A percentile compares a stretch with the other conserved stretches of the same genome.
Conservation (phyloP, 1,284 basidiomycete species). For the Filobasidium uniguttulatum region DNA sequence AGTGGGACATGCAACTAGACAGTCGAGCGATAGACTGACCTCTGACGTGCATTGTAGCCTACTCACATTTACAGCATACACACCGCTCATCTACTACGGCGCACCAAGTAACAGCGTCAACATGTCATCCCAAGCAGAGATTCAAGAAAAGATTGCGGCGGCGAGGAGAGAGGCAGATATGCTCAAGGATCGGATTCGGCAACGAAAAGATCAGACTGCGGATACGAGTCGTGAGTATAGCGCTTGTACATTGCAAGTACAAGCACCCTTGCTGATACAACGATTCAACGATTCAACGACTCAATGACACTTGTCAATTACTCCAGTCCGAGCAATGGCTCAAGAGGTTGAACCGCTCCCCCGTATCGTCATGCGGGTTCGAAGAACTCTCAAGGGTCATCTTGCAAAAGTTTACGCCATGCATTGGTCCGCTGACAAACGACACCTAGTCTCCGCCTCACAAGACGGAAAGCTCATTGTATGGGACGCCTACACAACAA, state of each 20-base stretch:
- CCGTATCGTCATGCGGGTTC: constrained; percentile 86
- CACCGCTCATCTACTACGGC: no score
- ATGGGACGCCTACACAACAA: constrained; percentile 99
- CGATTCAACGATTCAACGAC: no score
- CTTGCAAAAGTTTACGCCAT: constrained; percentile 99
- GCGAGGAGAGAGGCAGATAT: constrained; percentile 91
- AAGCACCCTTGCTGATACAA: not conserved
- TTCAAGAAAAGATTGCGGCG: constrained; percentile 86
- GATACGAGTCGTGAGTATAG: constrained; percentile 77
- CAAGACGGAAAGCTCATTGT: constrained; percentile 99
- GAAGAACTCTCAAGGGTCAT: constrained; percentile 88
- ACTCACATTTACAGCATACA: no score
- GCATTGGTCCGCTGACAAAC: constrained; percentile 94
- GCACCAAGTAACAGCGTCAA: no score
- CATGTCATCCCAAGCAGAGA: constrained; percentile 53
- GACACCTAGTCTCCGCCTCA: constrained; percentile 94
- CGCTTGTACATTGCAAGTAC: not conserved
- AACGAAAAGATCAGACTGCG: constrained; percentile 84
- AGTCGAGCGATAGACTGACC: no score
- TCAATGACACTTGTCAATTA: constrained; percentile 5
- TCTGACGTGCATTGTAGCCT: no score
- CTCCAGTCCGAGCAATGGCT: constrained; percentile 91
- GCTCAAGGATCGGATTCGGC: constrained; percentile 92
- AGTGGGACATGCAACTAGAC: no score
- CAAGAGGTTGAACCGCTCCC: constrained; percentile 89